A percentile compares a stretch with the other conserved stretches of the same genome.
Conservation (phyloP, 176 grass and related monocot species). For the Poa annua region DNA sequence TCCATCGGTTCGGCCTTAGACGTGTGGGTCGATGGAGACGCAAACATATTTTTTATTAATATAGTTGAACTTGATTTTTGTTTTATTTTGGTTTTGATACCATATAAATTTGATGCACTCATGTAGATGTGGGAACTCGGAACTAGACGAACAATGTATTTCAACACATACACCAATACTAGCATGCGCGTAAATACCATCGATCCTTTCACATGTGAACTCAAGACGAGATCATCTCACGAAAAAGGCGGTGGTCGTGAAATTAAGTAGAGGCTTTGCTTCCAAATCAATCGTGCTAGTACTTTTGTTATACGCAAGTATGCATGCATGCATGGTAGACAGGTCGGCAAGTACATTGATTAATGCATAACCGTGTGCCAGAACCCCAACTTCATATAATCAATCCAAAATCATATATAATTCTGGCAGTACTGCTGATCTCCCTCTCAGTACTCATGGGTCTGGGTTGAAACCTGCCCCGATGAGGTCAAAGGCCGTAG, state of each 20-base stretch:
- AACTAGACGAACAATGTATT: too few species aligned
- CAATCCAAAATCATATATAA: too few species aligned
- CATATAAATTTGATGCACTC: too few species aligned
- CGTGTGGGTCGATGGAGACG: too few species aligned
- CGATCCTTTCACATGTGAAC: background rate
- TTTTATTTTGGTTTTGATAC: too few species aligned
- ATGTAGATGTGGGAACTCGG: too few species aligned
- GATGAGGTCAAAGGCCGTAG: constrained; percentile 8
- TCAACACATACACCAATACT: background rate
- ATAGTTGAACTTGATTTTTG: too few species aligned
- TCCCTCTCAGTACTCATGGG: background rate
- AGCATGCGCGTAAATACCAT: background rate
- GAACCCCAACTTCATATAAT: too few species aligned
- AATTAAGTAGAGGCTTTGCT: constrained; percentile 7
- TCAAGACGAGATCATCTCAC: background rate
- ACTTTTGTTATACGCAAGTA: constrained; percentile 15
- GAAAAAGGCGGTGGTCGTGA: background rate
- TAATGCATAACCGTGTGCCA: too few species aligned
- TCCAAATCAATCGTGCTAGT: background rate
- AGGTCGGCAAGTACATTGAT: too few species aligned
- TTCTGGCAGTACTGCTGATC: background rate
- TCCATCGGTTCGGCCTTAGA: too few species aligned
- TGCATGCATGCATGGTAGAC: background rate
- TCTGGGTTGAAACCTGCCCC: background rate
- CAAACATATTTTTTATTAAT: too few species aligned